phyloP scores from a whole-genome alignment of 2,329 filamentous ascomycete genomes.

The Aspergillus brasiliensis region DNA sequence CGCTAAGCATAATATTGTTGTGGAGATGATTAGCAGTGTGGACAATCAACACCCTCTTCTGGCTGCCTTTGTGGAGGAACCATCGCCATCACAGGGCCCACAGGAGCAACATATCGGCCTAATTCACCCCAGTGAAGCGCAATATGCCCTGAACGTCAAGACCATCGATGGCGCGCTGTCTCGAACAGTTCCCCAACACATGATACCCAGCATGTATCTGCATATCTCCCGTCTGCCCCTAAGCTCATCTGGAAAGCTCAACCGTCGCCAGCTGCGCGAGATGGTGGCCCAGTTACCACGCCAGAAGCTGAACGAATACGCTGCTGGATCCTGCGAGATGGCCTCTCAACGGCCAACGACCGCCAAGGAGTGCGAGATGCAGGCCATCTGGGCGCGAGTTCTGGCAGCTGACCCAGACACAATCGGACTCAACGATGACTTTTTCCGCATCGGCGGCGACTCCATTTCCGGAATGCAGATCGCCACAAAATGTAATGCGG shows the following conservation, averaged over 20 bases:
- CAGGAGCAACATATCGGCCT: background rate
- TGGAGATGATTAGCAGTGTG: background rate
- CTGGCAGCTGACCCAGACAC: background rate
- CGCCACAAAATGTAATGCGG: slow-evolving; percentile 6
- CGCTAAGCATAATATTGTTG: background rate
- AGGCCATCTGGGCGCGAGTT: slow-evolving; percentile 14
- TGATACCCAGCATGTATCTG: background rate
- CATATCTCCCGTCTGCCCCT: background rate
- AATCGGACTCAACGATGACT: slow-evolving; percentile 21
- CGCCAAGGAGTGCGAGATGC: slow-evolving; percentile 6
- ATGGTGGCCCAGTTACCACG: background rate
- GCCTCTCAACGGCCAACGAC: slow-evolving; percentile 11
- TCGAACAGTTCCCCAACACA: background rate
- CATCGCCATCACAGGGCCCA: background rate
- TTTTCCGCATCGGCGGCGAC: slow-evolving; percentile 25
- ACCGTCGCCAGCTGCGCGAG: background rate
- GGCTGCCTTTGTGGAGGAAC: background rate
- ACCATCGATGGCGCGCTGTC: background rate
- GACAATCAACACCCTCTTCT: background rate
- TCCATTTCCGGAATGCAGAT: slow-evolving; percentile 23
- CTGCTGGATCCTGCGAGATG: no score
- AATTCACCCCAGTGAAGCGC: background rate
- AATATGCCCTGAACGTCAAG: background rate
- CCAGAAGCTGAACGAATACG: background rate
- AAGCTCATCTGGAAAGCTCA: background rate